These are phyloP conservation scores for Terfezia boudieri DNA, from an alignment of 495 filamentous ascomycete genomes.

Conservation along the genomic window DNA sequence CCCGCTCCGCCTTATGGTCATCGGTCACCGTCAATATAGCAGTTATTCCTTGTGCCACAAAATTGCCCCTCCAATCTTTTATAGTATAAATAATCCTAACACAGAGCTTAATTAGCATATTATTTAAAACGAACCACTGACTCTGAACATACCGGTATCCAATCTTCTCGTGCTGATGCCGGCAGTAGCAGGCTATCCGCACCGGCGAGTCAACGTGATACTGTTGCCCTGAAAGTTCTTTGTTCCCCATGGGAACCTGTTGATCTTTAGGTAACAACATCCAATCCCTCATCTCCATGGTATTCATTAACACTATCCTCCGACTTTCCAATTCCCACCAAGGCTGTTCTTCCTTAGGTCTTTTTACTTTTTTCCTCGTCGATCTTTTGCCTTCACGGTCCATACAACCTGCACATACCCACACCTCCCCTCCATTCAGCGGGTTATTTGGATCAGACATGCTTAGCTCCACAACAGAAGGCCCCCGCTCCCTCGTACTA, in stretches of 20 bases:
- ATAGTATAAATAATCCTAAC: constrained; percentile 69
- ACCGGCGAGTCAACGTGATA: constrained; percentile 58
- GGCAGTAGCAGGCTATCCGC: constrained; percentile 94
- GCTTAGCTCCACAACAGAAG: constrained; percentile 18
- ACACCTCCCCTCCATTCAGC: constrained; percentile 65
- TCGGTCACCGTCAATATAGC: constrained; percentile 85
- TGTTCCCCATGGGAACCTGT: constrained; percentile 10
- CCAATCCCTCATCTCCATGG: constrained; percentile 77
- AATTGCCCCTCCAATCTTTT: constrained; percentile 48
- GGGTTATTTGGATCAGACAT: constrained; percentile 39
- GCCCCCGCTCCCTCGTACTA: constrained; percentile 18
- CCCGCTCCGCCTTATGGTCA: constrained; percentile 66
- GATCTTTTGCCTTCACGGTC: constrained; percentile 70
- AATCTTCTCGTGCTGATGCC: constrained; percentile 75
- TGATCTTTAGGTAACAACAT: constrained; percentile 21
- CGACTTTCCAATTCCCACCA: constrained; percentile 58
- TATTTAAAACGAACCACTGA: not conserved
- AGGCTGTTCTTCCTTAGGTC: constrained; percentile 58
- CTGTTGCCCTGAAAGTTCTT: constrained; percentile 33
- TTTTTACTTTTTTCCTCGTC: constrained; percentile 69
- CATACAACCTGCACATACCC: constrained; percentile 67
- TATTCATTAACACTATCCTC: constrained; percentile 83
- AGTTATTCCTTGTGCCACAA: constrained; percentile 68
- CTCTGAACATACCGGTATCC: constrained; percentile 44
- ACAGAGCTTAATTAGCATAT: constrained; percentile 4